Evolutionary conservation across 345 rosid species (phyloP).

Genomic region (Cardamine occulta): DNA sequence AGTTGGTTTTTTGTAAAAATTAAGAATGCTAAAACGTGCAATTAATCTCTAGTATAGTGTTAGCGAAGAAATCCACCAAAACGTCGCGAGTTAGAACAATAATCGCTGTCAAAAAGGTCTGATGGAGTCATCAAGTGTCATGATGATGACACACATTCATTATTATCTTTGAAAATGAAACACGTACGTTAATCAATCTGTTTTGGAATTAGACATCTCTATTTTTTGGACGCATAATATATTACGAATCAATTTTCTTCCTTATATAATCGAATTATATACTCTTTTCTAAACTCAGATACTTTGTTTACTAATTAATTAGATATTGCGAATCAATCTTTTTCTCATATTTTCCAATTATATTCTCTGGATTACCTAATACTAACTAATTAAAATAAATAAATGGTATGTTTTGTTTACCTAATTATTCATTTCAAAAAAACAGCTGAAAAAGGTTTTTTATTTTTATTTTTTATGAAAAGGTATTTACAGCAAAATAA

Average conservation of each 20-base stretch:
- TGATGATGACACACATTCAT: not conserved
- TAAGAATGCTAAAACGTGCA: not conserved
- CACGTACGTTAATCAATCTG: not conserved
- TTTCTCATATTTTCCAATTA: not conserved
- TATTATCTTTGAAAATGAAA: not conserved
- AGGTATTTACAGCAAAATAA: too few species aligned
- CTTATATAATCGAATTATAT: too few species aligned
- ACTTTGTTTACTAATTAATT: not conserved
- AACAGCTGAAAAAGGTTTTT: not conserved
- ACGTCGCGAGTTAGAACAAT: not conserved
- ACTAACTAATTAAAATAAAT: not conserved
- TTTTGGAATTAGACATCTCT: not conserved
- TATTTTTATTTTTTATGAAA: not conserved
- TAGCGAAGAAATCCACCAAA: not conserved
- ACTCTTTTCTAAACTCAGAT: not conserved
- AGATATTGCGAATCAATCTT: too few species aligned
- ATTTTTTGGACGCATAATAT: not conserved
- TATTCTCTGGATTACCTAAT: not conserved
- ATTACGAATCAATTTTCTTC: not conserved
- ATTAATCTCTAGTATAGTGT: not conserved
- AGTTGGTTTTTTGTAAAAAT: not conserved
- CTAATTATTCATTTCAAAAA: not conserved
- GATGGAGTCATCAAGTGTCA: not conserved
- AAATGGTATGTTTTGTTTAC: slow-evolving; percentile 7
- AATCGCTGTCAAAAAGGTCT: not conserved